Evolutionary conservation across 495 filamentous ascomycete species (phyloP), one percentile per base, ranked within the genome.

Genomic region (Glonium stellatum): DNA sequence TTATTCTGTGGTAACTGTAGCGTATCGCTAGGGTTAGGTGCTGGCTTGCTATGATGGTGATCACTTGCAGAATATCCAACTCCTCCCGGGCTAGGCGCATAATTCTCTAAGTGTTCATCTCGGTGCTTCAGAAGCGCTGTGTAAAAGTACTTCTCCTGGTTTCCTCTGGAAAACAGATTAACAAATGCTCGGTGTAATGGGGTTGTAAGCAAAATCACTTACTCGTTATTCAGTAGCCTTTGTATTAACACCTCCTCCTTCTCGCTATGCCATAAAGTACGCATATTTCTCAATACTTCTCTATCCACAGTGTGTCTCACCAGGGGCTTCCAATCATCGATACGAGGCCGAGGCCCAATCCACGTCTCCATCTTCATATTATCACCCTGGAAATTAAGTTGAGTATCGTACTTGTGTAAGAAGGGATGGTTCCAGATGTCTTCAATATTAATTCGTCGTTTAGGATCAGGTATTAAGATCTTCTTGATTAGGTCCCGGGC

Each of bases 81-180:
- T 3, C 85, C 80, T 55, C 84, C 80, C 35, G 66, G 36, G 47
- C 50, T 59, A 18, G 81, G 80, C 63, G 82, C 80, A 67, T 91
- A 96, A 63, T 95, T 88, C 67, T 97, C 90, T 12, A 95, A 68
- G 55, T 90, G 83, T 37, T 87, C 84, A 54, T 96, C 85, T 21
- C 87, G 78, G 69, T 95, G 92, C 64, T 83, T 85, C 59, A 85
- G 73, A 22, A 98, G 82, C 0, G 92, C 80, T 68, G 81, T 85
- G 76, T 97, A 98, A 64, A 97, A 95, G 67, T 91, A 77, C 63
- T 95, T 92, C 67, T 96, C 89, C 36, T 95, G 87, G 59, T 92
- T 97, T 1, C 79, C 77, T 62, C 89, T 95, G 57, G 27, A 13
- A 27, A 58, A 58, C 19, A 11, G 0, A n/a, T 15, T 59, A 41